Evolutionary conservation across 768 basidiomycete genomes (phyloP).

Genomic region (Filobasidium wieringae): DNA sequence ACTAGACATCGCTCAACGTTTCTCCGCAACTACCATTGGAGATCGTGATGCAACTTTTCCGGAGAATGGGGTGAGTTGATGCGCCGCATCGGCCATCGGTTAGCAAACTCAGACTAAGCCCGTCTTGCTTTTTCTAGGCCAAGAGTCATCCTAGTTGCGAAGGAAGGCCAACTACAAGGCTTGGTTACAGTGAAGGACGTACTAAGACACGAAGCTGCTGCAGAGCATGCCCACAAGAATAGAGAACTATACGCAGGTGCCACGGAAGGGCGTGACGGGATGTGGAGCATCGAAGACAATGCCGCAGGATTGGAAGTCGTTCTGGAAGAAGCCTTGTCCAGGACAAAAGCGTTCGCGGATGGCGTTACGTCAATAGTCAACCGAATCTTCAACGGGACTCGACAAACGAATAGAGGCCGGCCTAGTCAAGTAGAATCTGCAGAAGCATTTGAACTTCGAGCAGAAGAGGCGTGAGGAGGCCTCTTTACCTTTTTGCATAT

Average conservation of each 20-base stretch:
- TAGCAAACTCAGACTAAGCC: background rate
- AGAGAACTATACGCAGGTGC: background rate
- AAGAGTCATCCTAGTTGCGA: slow-evolving; percentile 87
- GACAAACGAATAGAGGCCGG: background rate
- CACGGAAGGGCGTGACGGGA: slow-evolving; percentile 14
- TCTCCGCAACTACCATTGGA: slow-evolving; percentile 84
- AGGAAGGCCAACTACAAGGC: slow-evolving; percentile 67
- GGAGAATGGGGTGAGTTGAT: slow-evolving; percentile 78
- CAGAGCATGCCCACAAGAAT: slow-evolving; percentile 26
- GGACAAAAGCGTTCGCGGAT: slow-evolving; percentile 1
- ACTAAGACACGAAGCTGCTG: slow-evolving; percentile 59
- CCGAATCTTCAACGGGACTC: background rate
- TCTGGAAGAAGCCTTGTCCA: slow-evolving; percentile 18
- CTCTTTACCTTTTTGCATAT: background rate
- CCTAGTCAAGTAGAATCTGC: background rate
- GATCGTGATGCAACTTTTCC: slow-evolving; percentile 94
- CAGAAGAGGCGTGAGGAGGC: background rate
- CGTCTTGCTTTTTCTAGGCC: slow-evolving; percentile 49
- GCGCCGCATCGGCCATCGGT: background rate
- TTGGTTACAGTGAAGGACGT: slow-evolving; percentile 95
- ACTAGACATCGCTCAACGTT: slow-evolving; percentile 83
- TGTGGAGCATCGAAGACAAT: slow-evolving; percentile 17
- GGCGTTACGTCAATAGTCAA: background rate
- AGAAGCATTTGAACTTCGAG: background rate
- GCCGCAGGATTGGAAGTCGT: slow-evolving; percentile 22